Conservation (phyloP, 169 alveolate genomes). For the Cryptosporidium bovis region DNA sequence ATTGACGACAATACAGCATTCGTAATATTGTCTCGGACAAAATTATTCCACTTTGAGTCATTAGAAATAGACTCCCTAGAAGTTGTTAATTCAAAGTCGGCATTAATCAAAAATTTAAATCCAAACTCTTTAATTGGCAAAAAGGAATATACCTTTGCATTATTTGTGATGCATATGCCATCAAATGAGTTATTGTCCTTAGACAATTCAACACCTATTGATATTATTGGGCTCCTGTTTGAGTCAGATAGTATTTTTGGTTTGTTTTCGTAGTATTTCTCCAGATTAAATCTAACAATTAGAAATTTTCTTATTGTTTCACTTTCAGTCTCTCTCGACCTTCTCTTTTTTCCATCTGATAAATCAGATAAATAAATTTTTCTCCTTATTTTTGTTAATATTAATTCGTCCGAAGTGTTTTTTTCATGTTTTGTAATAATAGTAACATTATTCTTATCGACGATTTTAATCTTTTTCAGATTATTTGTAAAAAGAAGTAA, state of each 20-base stretch:
- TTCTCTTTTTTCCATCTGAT: background rate
- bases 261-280: background rate
- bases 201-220: conserved; percentile 33
- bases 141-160: conserved; percentile 51
- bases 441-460: background rate
- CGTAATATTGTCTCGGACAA: conserved; percentile 41
- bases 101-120: conserved; percentile 77
- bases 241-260: background rate
- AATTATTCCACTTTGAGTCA: conserved; percentile 42
- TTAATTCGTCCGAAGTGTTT: background rate
- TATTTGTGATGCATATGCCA: conserved; percentile 20
- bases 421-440: conserved; percentile 10
- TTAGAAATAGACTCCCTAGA: conserved; percentile 75
- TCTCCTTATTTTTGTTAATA: background rate
- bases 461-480: conserved; percentile 15
- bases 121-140: conserved; percentile 79
- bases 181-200: conserved; percentile 9
- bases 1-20: conserved; percentile 15
- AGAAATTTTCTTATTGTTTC: conserved; percentile 13
- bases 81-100: conserved; percentile 76
- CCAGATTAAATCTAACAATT: conserved; percentile 7
- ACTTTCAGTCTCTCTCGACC: background rate
- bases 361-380: background rate
- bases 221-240: background rate
- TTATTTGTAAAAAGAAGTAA: conserved; percentile 55